These are phyloP conservation scores for Hebeloma cylindrosporum DNA, from an alignment of 768 basidiomycete species.

Conservation along the genomic window DNA sequence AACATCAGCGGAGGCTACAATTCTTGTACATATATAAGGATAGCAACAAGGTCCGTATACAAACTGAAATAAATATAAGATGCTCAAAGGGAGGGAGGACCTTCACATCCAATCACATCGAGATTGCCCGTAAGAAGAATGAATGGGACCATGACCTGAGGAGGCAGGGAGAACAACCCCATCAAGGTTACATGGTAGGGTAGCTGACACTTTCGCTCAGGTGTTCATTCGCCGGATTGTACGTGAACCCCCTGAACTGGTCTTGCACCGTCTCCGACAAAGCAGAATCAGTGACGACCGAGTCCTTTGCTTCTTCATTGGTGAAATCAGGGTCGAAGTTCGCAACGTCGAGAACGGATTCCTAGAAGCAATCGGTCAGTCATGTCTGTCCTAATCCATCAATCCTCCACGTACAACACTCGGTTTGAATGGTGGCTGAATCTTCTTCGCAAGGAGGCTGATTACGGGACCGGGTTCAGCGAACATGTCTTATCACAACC, in stretches of 20 bases:
- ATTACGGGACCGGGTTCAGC: background rate
- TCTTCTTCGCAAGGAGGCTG: constrained; percentile 88
- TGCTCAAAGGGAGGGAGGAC: background rate
- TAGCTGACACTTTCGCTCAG: constrained; percentile 84
- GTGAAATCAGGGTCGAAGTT: constrained; percentile 99
- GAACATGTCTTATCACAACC: background rate
- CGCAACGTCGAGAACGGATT: constrained; percentile 90
- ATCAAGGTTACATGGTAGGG: constrained; percentile 38
- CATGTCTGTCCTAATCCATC: background rate
- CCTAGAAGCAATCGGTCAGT: constrained; percentile 40
- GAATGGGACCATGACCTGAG: background rate
- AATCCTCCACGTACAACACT: constrained; percentile 71
- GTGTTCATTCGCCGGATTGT: constrained; percentile 82
- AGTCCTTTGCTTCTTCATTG: constrained; percentile 91
- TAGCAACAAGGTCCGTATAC: constrained; percentile 9
- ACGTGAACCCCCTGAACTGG: constrained; percentile 90
- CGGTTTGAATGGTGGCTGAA: constrained; percentile 97
- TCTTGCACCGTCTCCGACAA: constrained; percentile 96
- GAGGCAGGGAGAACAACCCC: background rate
- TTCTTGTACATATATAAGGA: constrained; percentile 13
- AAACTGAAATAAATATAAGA: constrained; percentile 14
- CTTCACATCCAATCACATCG: background rate
- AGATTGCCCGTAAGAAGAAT: background rate
- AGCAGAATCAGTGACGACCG: constrained; percentile 90
- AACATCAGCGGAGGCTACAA: background rate